Conservation (phyloP, 768 basidiomycete species). For the Imleria badia region DNA sequence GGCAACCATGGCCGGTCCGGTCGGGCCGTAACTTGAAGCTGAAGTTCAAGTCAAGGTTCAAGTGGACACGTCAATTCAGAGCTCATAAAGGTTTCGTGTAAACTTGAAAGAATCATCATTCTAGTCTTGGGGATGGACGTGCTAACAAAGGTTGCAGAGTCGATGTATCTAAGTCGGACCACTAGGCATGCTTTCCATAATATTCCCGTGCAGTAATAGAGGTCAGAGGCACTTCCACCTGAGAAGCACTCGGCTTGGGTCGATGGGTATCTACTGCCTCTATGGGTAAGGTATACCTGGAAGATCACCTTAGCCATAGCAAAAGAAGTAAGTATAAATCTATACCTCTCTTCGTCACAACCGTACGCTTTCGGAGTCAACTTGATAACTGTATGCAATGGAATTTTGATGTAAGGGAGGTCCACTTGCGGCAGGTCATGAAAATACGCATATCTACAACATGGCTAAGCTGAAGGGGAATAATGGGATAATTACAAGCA, state of each 20-base stretch:
- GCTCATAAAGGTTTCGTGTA: neutral
- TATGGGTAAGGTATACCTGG: conserved; percentile 86
- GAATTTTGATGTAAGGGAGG: conserved; percentile 97
- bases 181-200: conserved; percentile 27
- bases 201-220: conserved; percentile 39
- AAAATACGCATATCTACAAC: conserved; percentile 90
- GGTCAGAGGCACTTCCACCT: conserved; percentile 19
- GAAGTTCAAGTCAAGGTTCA: too few species aligned
- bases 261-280: conserved; percentile 94
- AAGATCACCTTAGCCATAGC: neutral
- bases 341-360: conserved; percentile 92
- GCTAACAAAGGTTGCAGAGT: neutral
- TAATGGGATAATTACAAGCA: neutral
- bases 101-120: neutral
- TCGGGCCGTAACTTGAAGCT: conserved; percentile 1
- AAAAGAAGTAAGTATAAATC: neutral
- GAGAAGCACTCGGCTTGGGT: conserved; percentile 42
- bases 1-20: neutral
- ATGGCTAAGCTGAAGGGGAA: neutral
- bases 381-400: conserved; percentile 96
- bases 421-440: conserved; percentile 89
- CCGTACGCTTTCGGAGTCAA: conserved; percentile 98
- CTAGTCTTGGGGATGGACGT: neutral
- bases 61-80: too few species aligned
- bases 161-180: neutral